Conservation (phyloP, 345 rosid species). For the Laguncularia racemosa region DNA sequence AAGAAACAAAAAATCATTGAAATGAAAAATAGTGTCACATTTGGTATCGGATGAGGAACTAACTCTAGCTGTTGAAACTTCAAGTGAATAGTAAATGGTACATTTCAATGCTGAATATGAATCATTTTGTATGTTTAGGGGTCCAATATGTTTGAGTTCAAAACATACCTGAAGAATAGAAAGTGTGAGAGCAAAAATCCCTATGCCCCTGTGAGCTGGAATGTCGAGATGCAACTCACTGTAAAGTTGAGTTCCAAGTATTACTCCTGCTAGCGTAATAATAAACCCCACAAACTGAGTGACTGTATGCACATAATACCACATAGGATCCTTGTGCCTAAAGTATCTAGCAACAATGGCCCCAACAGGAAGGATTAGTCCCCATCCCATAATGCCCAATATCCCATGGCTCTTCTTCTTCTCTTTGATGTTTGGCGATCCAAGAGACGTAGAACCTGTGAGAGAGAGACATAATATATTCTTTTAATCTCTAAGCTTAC, state of each 20-base stretch:
- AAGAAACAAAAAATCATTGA: no score
- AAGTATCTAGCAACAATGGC: constrained; percentile 75
- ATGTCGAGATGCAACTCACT: constrained; percentile 35
- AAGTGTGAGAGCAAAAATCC: constrained; percentile 57
- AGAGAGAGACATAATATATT: background rate
- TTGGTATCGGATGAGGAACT: no score
- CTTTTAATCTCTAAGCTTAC: no score
- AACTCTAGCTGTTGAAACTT: no score
- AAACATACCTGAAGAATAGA: constrained; percentile 76
- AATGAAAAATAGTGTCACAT: no score
- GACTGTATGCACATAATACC: constrained; percentile 72
- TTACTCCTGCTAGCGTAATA: constrained; percentile 48
- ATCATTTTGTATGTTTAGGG: background rate
- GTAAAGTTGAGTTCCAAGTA: constrained; percentile 66
- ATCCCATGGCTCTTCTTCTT: constrained; percentile 67
- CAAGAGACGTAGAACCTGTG: constrained; percentile 34
- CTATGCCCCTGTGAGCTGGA: constrained; percentile 76
- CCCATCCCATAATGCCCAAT: constrained; percentile 72
- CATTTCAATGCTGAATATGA: no score
- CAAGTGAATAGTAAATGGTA: no score
- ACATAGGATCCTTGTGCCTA: constrained; percentile 75
- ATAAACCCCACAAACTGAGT: constrained; percentile 66
- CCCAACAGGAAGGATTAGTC: constrained; percentile 65
- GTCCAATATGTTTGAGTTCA: background rate
- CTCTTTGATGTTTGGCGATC: constrained; percentile 22